A percentile compares a stretch with the other conserved stretches of the same genome.
Conservation (phyloP, 129 eudicot species). For the Pulicaria dysenterica region DNA sequence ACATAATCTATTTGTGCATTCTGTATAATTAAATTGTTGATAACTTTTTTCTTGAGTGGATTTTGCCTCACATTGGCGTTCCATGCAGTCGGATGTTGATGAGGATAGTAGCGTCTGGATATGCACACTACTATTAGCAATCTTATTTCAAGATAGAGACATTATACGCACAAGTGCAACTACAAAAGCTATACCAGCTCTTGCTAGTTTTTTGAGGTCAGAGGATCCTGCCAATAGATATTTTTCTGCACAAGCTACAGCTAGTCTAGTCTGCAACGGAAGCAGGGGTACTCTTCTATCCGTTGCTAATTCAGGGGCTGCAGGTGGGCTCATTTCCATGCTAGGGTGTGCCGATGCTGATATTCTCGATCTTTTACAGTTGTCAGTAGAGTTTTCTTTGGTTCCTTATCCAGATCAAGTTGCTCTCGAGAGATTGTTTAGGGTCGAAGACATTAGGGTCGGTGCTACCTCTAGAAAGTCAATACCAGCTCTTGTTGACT, state of each 20-base stretch:
- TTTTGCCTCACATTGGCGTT: too few species aligned
- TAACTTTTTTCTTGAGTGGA: too few species aligned
- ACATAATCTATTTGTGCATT: not conserved
- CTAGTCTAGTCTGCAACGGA: slow-evolving; percentile 93
- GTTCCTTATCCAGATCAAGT: slow-evolving; percentile 88
- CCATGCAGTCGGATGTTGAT: slow-evolving; percentile 54
- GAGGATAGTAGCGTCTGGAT: slow-evolving; percentile 88
- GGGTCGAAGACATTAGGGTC: slow-evolving; percentile 90
- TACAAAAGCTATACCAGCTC: slow-evolving; percentile 81
- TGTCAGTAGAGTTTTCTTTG: slow-evolving; percentile 79
- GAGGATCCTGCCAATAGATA: slow-evolving; percentile 82
- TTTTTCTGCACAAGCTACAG: slow-evolving; percentile 92
- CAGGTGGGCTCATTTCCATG: slow-evolving; percentile 84
- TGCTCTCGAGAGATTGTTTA: slow-evolving; percentile 83
- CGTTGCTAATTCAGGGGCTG: slow-evolving; percentile 95
- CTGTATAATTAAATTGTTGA: not conserved
- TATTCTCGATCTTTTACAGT: slow-evolving; percentile 62
- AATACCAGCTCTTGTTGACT: slow-evolving; percentile 94
- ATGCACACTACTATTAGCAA: slow-evolving; percentile 74
- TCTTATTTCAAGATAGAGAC: slow-evolving; percentile 88
- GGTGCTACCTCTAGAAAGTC: slow-evolving; percentile 98
- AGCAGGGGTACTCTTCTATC: slow-evolving; percentile 99
- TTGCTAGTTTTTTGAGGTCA: slow-evolving; percentile 76
- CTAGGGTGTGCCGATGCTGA: slow-evolving; percentile 92
- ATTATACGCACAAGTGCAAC: slow-evolving; percentile 83